Evolutionary conservation across 1,284 basidiomycete genomes (phyloP), one percentile per base, ranked within the genome.

Genomic region (Sporisorium exsertum): DNA sequence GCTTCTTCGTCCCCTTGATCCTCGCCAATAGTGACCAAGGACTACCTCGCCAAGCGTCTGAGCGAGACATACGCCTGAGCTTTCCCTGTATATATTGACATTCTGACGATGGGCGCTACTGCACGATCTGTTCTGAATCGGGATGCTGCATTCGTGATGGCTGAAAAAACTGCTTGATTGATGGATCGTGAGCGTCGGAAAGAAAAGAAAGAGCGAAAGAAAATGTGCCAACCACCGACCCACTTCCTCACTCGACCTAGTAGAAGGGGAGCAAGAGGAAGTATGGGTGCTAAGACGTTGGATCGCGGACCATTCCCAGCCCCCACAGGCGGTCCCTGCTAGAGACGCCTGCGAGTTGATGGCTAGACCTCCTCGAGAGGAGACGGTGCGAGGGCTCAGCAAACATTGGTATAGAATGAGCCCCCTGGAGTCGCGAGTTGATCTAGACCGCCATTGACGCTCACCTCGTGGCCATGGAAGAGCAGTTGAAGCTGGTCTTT

Each of bases 31-130:
- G 92, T 90, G 62, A 90, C 92, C 1, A 92, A 91, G 72, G 88
- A 90, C 58, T 94, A 94, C 75, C 92, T 94, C 71, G 91, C 93
- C 12, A 89, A 91, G 45, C 88, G 93, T 37, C 64, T 73, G 24
- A 73, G 65, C 54, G 71, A 73, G 43, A 73, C 71, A 6, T 73
- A 72, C 18, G 50, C 40, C 22, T 71, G 54, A 69, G 33, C 40
- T 29, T 35, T 15, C 13, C 35, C 6, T 35, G 35, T 35, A 32
- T 32, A 32, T 32, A 32, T 5, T 29, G 26, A 7, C n/a, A 6
- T 26, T 35, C 15, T 24, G 16, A 12, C 42, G 26, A 54, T 32
- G 5, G 49, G 20, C 20, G 22, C 22, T 53, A 20, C 32, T 29
- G 47, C 49, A 50, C 49, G 27, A 18, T 49, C 47, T 24, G 16